Evolutionary conservation across 495 filamentous ascomycete genomes (phyloP).

Genomic region (Penicillium coffeae): DNA sequence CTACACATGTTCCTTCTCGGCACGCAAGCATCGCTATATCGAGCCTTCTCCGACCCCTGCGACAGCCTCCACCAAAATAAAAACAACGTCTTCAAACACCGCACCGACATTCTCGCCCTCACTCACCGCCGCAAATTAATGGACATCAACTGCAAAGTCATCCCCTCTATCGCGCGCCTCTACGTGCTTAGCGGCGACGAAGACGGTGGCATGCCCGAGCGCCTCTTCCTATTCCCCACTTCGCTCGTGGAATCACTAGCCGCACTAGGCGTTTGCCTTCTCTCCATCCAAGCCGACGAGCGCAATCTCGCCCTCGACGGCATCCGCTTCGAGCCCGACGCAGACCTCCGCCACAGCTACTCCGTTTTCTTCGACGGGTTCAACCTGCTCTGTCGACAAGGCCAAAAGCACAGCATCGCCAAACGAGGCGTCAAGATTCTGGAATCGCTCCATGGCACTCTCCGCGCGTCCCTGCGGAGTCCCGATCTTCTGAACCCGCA

Average conservation of each 20-base stretch:
- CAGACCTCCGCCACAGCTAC: slow-evolving; percentile 6
- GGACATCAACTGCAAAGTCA: slow-evolving; percentile 9
- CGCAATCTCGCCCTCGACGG: slow-evolving; percentile 4
- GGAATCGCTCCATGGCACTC: slow-evolving; percentile 8
- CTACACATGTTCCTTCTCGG: slow-evolving; percentile 11
- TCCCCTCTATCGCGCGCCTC: slow-evolving; percentile 7
- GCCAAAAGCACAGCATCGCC: slow-evolving; percentile 6
- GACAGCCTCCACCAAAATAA: slow-evolving; percentile 11
- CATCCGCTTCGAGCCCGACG: slow-evolving; percentile 8
- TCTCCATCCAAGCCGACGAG: slow-evolving; percentile 14
- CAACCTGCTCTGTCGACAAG: slow-evolving; percentile 9
- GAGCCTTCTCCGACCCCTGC: slow-evolving; percentile 17
- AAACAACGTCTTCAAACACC: not conserved
- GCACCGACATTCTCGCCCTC: slow-evolving; percentile 11
- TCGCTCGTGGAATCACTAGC: slow-evolving; percentile 12
- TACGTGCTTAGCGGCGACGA: slow-evolving; percentile 9
- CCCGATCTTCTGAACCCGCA: not conserved
- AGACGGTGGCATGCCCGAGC: slow-evolving; percentile 2
- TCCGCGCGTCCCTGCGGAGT: not conserved
- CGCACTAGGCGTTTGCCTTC: slow-evolving; percentile 12
- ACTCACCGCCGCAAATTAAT: slow-evolving; percentile 16
- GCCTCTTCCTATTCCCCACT: slow-evolving; percentile 10
- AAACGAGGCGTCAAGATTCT: slow-evolving; percentile 9
- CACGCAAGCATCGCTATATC: slow-evolving; percentile 12
- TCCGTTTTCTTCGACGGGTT: slow-evolving; percentile 7